Evolutionary conservation across 306 rosid genomes (phyloP).

Genomic region (Cucurbita maxima): DNA sequence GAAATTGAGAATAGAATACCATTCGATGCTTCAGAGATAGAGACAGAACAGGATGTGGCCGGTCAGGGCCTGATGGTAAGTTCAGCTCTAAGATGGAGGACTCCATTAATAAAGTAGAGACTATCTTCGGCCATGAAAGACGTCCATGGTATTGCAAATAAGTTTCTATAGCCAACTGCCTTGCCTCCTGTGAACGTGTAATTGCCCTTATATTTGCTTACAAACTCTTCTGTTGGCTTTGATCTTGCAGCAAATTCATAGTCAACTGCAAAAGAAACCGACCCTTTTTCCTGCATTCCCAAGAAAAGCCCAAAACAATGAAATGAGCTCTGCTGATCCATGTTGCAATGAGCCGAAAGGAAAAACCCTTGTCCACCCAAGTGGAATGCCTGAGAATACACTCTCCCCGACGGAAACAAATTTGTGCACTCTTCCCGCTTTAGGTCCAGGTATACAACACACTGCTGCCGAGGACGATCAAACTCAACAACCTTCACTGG

Average conservation of each 20-base stretch:
- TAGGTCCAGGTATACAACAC: conserved; percentile 85
- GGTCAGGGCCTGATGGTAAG: conserved; percentile 64
- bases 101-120: conserved; percentile 71
- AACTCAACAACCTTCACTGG: conserved; percentile 96
- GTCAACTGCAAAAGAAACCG: conserved; percentile 81
- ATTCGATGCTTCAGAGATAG: not conserved
- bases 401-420: conserved; percentile 80
- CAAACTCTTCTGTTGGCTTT: conserved; percentile 63
- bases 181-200: conserved; percentile 94
- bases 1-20: not conserved
- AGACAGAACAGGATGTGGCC: not conserved
- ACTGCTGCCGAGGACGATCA: conserved; percentile 84
- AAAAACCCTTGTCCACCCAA: conserved; percentile 97
- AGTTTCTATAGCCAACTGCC: conserved; percentile 90
- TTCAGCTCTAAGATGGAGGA: conserved; percentile 90
- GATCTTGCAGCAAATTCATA: conserved; percentile 90
- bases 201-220: conserved; percentile 91
- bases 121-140: conserved; percentile 80
- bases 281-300: conserved; percentile 98
- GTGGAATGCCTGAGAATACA: conserved; percentile 97
- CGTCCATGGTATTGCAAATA: conserved; percentile 75
- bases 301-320: conserved; percentile 88
- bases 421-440: conserved; percentile 75
- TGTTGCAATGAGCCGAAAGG: conserved; percentile 94
- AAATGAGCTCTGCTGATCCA: conserved; percentile 94